Base-by-base conservation (phyloP, 2,329 filamentous ascomycete species). In the Dactylonectria macrodidyma region DNA sequence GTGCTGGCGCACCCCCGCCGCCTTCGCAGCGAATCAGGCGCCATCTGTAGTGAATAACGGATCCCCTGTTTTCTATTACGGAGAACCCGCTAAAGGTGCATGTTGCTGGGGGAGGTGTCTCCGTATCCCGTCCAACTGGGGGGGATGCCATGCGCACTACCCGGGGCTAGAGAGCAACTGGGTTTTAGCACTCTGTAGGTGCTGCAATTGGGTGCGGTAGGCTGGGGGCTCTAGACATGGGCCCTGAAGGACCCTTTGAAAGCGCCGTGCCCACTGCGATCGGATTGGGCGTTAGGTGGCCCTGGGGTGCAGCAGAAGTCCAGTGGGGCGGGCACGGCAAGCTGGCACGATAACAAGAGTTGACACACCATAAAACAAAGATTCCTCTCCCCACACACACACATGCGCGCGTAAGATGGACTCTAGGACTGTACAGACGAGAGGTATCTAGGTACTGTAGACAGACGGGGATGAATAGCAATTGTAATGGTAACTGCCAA, bases 101-200 rank as follows among this genome's bases (percentile, higher is more conserved):
- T 19, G 19, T 19, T 19, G 33, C 9, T 41, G 16, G 36, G 36
- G 38, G 24, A 19, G 24, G 14, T 6, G n/a, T 12, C 16, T 58
- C 38, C 16, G 38, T 41, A 41, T 41, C 38, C 38, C 12, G 5
- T 16, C 38, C 38, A 41, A 41, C 38, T 5, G 10, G 38, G 38
- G 38, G 38, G 38, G 38, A 11, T 41, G 5, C 11, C 38, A 68
- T 68, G 59, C 66, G 57, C 48, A 48, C 62, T 69, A 70, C 66
- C 66, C 68, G 68, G 34, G 54, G 47, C 71, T 52, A 52, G 7
- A 30, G 26, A 30, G 26, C 26, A 30, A 30, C 26, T 30, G 26
- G 26, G 26, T 30, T 30, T 30, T 30, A 30, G 26, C 26, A 5
- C 47, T 50, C 7, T 5, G 22, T 11, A 30, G n/a, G 26, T 52